phyloP scores from a whole-genome alignment of 306 rosid species.

The Fagus crenata region DNA sequence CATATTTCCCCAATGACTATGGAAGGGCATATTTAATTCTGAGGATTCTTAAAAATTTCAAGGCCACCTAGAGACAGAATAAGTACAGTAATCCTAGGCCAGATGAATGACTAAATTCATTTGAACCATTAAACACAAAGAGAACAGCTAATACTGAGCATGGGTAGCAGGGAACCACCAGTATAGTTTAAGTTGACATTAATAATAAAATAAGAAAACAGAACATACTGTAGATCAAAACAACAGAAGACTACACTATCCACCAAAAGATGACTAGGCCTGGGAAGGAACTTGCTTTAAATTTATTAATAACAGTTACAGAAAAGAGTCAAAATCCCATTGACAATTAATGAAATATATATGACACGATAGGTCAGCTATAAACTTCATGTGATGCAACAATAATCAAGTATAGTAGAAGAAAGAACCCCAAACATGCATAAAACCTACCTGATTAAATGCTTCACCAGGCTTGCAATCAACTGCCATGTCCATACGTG shows the following conservation, averaged over 20 bases:
- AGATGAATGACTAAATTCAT: background rate
- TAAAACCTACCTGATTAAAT: constrained; percentile 60
- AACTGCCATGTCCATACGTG: constrained; percentile 87
- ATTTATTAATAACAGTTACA: background rate
- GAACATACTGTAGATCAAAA: background rate
- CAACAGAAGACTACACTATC: background rate
- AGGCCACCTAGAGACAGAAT: background rate
- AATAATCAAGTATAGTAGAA: background rate
- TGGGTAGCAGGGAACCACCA: background rate
- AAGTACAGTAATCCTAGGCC: background rate
- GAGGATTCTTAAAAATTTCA: background rate
- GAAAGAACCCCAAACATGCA: background rate
- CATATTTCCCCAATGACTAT: background rate
- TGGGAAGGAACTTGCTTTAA: background rate
- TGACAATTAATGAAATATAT: background rate
- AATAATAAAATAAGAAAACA: background rate
- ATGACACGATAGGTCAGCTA: background rate
- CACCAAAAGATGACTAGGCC: background rate
- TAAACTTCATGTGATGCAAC: constrained; percentile 3
- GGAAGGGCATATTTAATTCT: background rate
- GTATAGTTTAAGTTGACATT: background rate
- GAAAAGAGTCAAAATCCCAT: background rate
- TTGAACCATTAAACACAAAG: background rate
- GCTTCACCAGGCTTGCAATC: constrained; percentile 88
- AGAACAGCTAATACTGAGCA: background rate